Evolutionary conservation across 1,284 basidiomycete genomes (phyloP).

Genomic region (Volvariella volvacea): DNA sequence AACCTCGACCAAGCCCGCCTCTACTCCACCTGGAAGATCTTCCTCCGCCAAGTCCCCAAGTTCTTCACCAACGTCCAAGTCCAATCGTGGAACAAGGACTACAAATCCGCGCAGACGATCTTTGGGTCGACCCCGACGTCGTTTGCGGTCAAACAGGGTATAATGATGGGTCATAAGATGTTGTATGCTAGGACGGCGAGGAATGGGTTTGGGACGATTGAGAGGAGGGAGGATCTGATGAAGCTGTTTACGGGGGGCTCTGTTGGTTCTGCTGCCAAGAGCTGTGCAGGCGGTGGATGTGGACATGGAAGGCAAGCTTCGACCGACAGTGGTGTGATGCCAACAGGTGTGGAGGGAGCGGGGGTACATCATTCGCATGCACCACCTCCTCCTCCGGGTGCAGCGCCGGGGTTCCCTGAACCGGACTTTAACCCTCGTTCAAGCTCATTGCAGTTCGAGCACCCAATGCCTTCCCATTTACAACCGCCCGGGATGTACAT

Average conservation of each 20-base stretch:
- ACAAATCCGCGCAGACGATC: conserved; percentile 64
- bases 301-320: no score
- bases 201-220: conserved; percentile 58
- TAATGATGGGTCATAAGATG: conserved; percentile 64
- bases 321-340: no score
- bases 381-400: no score
- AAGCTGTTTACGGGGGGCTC: conserved; percentile 42
- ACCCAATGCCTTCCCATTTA: no score
- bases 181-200: conserved; percentile 63
- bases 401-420: no score
- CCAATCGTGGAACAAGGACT: conserved; percentile 60
- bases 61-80: conserved; percentile 49
- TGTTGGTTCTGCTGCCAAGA: conserved; percentile 8
- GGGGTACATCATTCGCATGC: no score
- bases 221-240: conserved; percentile 37
- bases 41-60: conserved; percentile 50
- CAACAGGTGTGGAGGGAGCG: no score
- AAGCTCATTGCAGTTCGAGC: no score
- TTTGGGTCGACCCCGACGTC: conserved; percentile 53
- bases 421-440: no score
- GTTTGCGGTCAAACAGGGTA: conserved; percentile 55
- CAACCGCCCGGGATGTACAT: no score
- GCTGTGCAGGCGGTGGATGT: no score
- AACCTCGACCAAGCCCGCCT: conserved; percentile 43
- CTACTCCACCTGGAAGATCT: conserved; percentile 79